phyloP scores from a whole-genome alignment of 2,329 filamentous ascomycete species.

The Diplodia scrobiculata region DNA sequence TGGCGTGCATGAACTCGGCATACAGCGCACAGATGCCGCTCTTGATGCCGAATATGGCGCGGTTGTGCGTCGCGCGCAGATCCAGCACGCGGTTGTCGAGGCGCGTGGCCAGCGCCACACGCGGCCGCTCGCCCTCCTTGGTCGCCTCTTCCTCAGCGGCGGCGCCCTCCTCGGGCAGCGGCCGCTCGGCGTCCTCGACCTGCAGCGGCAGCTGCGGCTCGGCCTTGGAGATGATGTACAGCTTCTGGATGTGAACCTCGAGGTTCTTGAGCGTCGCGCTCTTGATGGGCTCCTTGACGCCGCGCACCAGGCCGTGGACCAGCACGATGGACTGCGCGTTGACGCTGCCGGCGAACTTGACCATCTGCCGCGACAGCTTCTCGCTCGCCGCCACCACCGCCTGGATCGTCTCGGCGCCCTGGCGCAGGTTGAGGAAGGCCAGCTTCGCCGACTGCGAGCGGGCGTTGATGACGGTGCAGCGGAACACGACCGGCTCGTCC shows the following conservation, averaged over 20 bases:
- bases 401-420: conserved; percentile 76
- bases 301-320: conserved; percentile 78
- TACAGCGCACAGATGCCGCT: conserved; percentile 70
- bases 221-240: conserved; percentile 73
- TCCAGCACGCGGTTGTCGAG: conserved; percentile 92
- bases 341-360: conserved; percentile 80
- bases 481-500: conserved; percentile 65
- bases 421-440: conserved; percentile 82
- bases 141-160: conserved; percentile 52
- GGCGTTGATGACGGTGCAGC: conserved; percentile 83
- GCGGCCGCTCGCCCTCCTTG: conserved; percentile 59
- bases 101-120: conserved; percentile 79
- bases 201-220: conserved; percentile 63
- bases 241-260: conserved; percentile 86
- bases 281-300: conserved; percentile 83
- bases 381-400: conserved; percentile 69
- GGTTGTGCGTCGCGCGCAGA: conserved; percentile 86
- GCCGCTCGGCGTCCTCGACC: conserved; percentile 56
- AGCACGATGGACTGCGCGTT: conserved; percentile 79
- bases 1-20: conserved; percentile 73
- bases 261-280: conserved; percentile 76
- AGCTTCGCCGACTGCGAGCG: conserved; percentile 89
- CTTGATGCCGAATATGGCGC: conserved; percentile 77
- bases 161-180: conserved; percentile 51
- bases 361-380: conserved; percentile 79